Percentiles rank a stretch among this genome's conserved stretches.
Evolutionary conservation across 306 rosid genomes (phyloP).

Genomic region (Dalbergia oliveri): DNA sequence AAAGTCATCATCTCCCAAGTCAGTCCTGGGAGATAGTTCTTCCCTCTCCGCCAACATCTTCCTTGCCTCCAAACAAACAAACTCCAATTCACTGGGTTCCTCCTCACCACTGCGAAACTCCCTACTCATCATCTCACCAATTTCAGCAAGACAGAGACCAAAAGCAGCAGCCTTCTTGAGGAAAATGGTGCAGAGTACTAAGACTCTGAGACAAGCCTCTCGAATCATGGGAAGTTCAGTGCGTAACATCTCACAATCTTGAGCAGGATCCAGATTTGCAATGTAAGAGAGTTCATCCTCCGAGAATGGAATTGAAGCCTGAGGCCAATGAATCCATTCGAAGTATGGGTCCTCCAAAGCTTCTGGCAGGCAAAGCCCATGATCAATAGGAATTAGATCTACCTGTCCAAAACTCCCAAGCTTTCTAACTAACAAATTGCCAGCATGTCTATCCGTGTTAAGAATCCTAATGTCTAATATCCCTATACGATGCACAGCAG

Average conservation of each 20-base stretch:
- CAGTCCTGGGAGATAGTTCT: slow-evolving; percentile 66
- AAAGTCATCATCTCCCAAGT: slow-evolving; percentile 63
- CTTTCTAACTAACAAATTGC: slow-evolving; percentile 91
- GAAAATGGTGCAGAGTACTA: slow-evolving; percentile 89
- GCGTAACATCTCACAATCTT: slow-evolving; percentile 79
- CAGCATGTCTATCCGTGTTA: slow-evolving; percentile 98
- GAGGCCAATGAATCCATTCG: slow-evolving; percentile 99
- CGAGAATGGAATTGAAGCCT: slow-evolving; percentile 93
- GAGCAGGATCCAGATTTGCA: slow-evolving; percentile 61
- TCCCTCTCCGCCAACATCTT: slow-evolving; percentile 76
- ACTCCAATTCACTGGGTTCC: slow-evolving; percentile 96
- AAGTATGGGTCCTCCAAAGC: slow-evolving; percentile 94
- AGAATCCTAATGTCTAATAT: slow-evolving; percentile 95
- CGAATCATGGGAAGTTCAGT: slow-evolving; percentile 95
- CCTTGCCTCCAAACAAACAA: slow-evolving; percentile 87
- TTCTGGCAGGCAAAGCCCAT: slow-evolving; percentile 97
- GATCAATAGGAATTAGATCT: slow-evolving; percentile 96
- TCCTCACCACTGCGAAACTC: slow-evolving; percentile 89
- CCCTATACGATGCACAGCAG: slow-evolving; percentile 96
- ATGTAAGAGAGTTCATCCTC: slow-evolving; percentile 93
- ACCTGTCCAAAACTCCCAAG: slow-evolving; percentile 87
- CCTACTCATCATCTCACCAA: slow-evolving; percentile 99
- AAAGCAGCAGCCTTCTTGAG: slow-evolving; percentile 81
- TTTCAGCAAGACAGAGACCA: slow-evolving; percentile 94
- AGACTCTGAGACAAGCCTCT: slow-evolving; percentile 90